Evolutionary conservation across 768 basidiomycete genomes (phyloP).

Genomic region (Lactarius evosmus): DNA sequence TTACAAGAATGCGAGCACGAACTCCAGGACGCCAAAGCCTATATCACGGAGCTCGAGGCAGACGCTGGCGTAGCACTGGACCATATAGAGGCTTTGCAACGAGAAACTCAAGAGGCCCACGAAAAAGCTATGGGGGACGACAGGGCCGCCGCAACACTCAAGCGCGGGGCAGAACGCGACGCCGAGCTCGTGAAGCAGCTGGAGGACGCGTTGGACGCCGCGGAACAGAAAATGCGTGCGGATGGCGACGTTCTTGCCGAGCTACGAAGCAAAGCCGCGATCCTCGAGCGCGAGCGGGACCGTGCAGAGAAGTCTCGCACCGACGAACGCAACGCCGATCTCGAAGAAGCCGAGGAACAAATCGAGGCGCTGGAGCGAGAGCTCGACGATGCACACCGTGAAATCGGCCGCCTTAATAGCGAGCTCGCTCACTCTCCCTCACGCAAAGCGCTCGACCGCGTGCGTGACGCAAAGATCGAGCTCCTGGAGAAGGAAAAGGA

Average conservation of each 20-base stretch:
- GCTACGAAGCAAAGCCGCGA: slow-evolving; percentile 48
- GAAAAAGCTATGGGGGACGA: slow-evolving; percentile 46
- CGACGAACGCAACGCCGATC: slow-evolving; percentile 31
- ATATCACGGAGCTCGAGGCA: slow-evolving; percentile 59
- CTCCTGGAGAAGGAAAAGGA: slow-evolving; percentile 74
- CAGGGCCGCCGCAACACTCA: slow-evolving; percentile 32
- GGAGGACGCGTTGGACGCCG: slow-evolving; percentile 73
- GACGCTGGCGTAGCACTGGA: slow-evolving; percentile 51
- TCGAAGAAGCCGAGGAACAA: slow-evolving; percentile 45
- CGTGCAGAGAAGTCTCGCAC: slow-evolving; percentile 34
- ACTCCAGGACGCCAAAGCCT: slow-evolving; percentile 43
- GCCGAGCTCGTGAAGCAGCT: slow-evolving; percentile 60
- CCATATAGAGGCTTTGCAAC: slow-evolving; percentile 55
- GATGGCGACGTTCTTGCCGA: slow-evolving; percentile 55
- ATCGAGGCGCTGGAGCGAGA: slow-evolving; percentile 68
- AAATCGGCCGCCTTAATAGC: slow-evolving; percentile 67
- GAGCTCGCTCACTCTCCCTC: slow-evolving; percentile 70
- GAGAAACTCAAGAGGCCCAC: slow-evolving; percentile 47
- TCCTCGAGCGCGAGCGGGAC: slow-evolving; percentile 59
- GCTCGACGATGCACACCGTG: slow-evolving; percentile 70
- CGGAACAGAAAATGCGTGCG: slow-evolving; percentile 63
- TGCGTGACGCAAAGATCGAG: slow-evolving; percentile 72
- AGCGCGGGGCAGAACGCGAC: slow-evolving; percentile 48
- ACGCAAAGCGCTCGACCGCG: slow-evolving; percentile 72
- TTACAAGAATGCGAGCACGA: slow-evolving; percentile 32